Evolutionary conservation across 2,329 filamentous ascomycete species (phyloP), one percentile per base, ranked within the genome.

Genomic region (Xylariaceae sp.): DNA sequence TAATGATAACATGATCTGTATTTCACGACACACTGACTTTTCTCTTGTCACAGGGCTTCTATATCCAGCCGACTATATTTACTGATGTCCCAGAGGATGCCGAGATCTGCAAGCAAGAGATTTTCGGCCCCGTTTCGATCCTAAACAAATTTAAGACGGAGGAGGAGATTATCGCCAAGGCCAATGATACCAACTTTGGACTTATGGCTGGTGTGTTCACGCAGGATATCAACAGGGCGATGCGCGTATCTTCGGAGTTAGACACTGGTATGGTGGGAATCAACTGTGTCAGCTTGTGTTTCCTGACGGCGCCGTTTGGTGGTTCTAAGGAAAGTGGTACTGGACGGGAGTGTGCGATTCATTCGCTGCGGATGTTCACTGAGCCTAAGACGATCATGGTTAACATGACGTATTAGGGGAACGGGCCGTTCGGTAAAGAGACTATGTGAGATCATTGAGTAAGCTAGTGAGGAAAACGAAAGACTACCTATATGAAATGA

Each of bases 201-300:
- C 67, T 78, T 1, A 73, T 81, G 63, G 76, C 78, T 2, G 71
- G 70, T 0, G 77, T 89, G 2, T 88, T 87, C 69, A 88, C 84
- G 0, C 76, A 83, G 64, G 82, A 90, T 68, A 83, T 90, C 65
- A 82, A 83, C 65, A 82, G 82, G 63, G 87, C 85, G 3, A 81
- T 84, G 67, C 77, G 82, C 1, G 73, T 85, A 2, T 76, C 79
- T 2, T 74, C 78, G 2, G 76, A 78, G 43, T 76, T 91, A 41
- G 86, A 90, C 71, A 82, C 84, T 11, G 88, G 88, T 26, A 89
- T 88, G 81, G 87, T 90, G 3, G 88, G 87, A 76, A 83, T 90
- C 68, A 90, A 90, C 62, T 75, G 73, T 41, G 68, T 77, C 44
- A 74, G 70, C 53, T 60, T 74, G 16, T 67, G 71, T 53, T 75